A percentile compares a stretch with the other conserved stretches of the same genome.
Conservation (phyloP, 108 stramenopile species). For the Cyclotella baltica region DNA sequence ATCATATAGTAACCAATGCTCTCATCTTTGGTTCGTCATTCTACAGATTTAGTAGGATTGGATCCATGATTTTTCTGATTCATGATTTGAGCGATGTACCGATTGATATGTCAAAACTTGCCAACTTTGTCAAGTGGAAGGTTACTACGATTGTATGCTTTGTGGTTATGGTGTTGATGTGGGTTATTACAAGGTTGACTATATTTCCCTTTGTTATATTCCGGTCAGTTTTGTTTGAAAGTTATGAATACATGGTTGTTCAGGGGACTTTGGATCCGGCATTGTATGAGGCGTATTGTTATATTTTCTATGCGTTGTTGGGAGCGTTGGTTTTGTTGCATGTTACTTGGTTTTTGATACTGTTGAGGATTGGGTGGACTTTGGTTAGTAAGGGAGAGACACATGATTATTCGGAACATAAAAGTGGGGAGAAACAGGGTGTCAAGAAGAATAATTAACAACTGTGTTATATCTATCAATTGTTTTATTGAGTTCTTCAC, state of each 20-base stretch:
- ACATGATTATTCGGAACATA: slow-evolving; percentile 88
- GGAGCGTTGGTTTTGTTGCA: slow-evolving; percentile 73
- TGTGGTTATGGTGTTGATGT: slow-evolving; percentile 76
- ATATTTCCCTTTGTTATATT: slow-evolving; percentile 85
- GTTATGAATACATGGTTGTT: slow-evolving; percentile 55
- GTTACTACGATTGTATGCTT: slow-evolving; percentile 75
- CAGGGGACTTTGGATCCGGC: slow-evolving; percentile 51
- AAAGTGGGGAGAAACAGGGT: slow-evolving; percentile 69
- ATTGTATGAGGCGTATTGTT: slow-evolving; percentile 60
- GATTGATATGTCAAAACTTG: slow-evolving; percentile 88
- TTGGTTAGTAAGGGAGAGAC: slow-evolving; percentile 78
- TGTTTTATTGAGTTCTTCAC: neutral
- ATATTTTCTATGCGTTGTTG: slow-evolving; percentile 65
- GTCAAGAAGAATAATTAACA: slow-evolving; percentile 19
- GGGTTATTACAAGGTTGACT: slow-evolving; percentile 69
- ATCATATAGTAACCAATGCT: slow-evolving; percentile 86
- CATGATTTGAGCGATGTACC: slow-evolving; percentile 91
- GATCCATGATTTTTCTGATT: slow-evolving; percentile 83
- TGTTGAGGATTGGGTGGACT: slow-evolving; percentile 82
- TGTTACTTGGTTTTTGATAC: slow-evolving; percentile 80
- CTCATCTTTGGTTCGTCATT: slow-evolving; percentile 69
- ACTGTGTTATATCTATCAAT: too few species aligned
- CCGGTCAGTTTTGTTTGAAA: slow-evolving; percentile 61
- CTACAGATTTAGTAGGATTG: slow-evolving; percentile 75
- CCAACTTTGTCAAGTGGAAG: slow-evolving; percentile 93